Evolutionary conservation across 2,329 filamentous ascomycete genomes (phyloP).

Genomic region (Cordyceps fumosorosea): DNA sequence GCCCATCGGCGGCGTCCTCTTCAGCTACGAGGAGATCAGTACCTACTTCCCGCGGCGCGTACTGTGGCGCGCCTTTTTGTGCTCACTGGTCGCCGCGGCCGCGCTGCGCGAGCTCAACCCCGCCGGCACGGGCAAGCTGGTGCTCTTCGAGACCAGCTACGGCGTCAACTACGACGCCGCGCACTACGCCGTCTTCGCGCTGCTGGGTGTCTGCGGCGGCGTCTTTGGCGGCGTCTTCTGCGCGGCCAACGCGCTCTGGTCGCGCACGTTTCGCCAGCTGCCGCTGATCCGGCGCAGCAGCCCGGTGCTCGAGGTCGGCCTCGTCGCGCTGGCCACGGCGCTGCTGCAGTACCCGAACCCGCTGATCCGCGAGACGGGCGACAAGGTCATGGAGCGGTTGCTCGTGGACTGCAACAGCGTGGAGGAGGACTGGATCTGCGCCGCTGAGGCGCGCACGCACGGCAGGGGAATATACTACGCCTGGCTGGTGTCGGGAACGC

Average conservation of each 20-base stretch:
- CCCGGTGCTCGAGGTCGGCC: slow-evolving; percentile 71
- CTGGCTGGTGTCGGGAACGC: slow-evolving; percentile 71
- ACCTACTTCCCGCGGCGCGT: slow-evolving; percentile 99
- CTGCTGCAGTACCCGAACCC: slow-evolving; percentile 92
- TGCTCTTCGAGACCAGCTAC: slow-evolving; percentile 93
- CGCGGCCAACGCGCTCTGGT: slow-evolving; percentile 86
- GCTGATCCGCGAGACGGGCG: slow-evolving; percentile 89
- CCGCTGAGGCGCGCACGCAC: slow-evolving; percentile 72
- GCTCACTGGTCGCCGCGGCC: slow-evolving; percentile 98
- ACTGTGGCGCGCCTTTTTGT: slow-evolving; percentile 99
- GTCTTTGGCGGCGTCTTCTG: slow-evolving; percentile 93
- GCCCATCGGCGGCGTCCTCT: slow-evolving; percentile 88
- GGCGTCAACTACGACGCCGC: slow-evolving; percentile 89
- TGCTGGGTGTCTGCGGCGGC: slow-evolving; percentile 82
- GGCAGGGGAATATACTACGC: slow-evolving; percentile 66
- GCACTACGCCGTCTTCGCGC: slow-evolving; percentile 78
- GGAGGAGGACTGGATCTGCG: slow-evolving; percentile 84
- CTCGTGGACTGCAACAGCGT: slow-evolving; percentile 85
- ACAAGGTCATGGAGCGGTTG: slow-evolving; percentile 83
- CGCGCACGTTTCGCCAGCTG: slow-evolving; percentile 59
- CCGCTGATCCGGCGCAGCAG: slow-evolving; percentile 50
- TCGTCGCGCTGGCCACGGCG: slow-evolving; percentile 73
- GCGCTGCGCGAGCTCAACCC: slow-evolving; percentile 89
- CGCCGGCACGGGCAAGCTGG: slow-evolving; percentile 90
- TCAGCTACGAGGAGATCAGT: slow-evolving; percentile 90